These are phyloP conservation scores for Cryptococcus hybrid DNA, from an alignment of 1,284 basidiomycete genomes.

Conservation along the genomic window DNA sequence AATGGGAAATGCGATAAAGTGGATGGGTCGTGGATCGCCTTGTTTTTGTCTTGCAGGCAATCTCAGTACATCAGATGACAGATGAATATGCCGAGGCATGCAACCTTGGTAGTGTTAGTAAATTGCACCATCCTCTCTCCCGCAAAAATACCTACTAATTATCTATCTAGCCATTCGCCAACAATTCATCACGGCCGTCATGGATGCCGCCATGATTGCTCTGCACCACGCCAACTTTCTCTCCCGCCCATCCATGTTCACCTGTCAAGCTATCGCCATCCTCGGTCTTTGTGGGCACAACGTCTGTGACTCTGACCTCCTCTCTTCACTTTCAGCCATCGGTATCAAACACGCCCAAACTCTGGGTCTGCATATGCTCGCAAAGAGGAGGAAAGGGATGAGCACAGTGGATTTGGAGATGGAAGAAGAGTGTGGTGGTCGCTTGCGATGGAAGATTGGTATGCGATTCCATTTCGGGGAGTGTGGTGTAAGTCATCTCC, in stretches of 20 bases:
- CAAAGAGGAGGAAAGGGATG: too few relatives aligned
- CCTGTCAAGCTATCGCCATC: slow-evolving; percentile 22
- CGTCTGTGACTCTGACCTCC: slow-evolving; percentile 25
- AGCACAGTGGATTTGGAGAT: too few relatives aligned
- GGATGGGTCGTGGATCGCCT: too few relatives aligned
- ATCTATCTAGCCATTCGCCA: slow-evolving; percentile 10
- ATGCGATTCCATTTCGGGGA: too few relatives aligned
- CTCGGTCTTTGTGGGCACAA: slow-evolving; percentile 22
- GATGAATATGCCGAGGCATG: too few relatives aligned
- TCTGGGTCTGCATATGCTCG: slow-evolving; percentile 15
- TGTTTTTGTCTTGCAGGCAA: too few relatives aligned
- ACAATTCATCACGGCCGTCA: slow-evolving; percentile 17
- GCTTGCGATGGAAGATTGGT: too few relatives aligned
- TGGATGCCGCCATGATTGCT: slow-evolving; percentile 16
- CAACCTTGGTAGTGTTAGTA: too few relatives aligned
- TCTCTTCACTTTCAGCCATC: slow-evolving; percentile 21
- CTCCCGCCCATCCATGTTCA: slow-evolving; percentile 17
- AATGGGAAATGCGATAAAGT: too few relatives aligned
- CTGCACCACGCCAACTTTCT: slow-evolving; percentile 18
- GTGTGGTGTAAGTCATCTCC: too few relatives aligned
- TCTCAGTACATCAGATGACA: too few relatives aligned
- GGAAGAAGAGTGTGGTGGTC: too few relatives aligned
- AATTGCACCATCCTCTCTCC: not conserved
- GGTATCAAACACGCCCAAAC: slow-evolving; percentile 23
- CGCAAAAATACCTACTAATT: not conserved